Conservation (phyloP, 257 asterid species). For the Datura wrightii region DNA sequence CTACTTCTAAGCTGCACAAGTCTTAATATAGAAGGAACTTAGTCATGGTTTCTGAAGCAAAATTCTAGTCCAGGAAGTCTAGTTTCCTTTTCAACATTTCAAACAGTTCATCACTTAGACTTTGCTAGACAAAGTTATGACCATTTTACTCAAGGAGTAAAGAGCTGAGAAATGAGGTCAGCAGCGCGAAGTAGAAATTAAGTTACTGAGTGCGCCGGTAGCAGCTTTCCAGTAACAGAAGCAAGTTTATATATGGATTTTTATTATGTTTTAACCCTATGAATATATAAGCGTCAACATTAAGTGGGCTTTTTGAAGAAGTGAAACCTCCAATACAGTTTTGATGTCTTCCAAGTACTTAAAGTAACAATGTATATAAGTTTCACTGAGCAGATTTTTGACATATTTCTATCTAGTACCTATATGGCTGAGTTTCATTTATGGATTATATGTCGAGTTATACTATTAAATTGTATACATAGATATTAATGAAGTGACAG, state of each 20-base stretch:
- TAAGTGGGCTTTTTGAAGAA: background rate
- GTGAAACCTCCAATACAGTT: background rate
- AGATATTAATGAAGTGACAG: background rate
- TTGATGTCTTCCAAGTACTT: slow-evolving; percentile 12
- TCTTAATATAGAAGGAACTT: background rate
- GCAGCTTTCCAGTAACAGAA: slow-evolving; percentile 9
- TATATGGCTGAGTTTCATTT: background rate
- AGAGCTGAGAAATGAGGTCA: background rate
- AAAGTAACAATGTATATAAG: background rate
- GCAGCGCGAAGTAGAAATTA: background rate
- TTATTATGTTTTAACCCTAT: background rate
- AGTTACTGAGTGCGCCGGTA: background rate
- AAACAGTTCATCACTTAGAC: background rate
- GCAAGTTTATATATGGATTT: background rate
- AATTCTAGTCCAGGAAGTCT: background rate
- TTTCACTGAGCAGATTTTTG: background rate
- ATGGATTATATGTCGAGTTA: background rate
- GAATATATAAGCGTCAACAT: background rate
- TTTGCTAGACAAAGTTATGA: slow-evolving; percentile 14
- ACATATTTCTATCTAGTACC: background rate
- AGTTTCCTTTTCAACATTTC: background rate
- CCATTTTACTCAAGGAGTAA: background rate
- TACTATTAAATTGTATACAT: background rate
- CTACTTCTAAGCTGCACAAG: background rate
- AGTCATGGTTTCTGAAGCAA: background rate